A percentile compares a stretch with the other conserved stretches of the same genome.
These are phyloP conservation scores for Euphorbia tirucalli DNA, from an alignment of 345 rosid genomes.

Conservation along the genomic window DNA sequence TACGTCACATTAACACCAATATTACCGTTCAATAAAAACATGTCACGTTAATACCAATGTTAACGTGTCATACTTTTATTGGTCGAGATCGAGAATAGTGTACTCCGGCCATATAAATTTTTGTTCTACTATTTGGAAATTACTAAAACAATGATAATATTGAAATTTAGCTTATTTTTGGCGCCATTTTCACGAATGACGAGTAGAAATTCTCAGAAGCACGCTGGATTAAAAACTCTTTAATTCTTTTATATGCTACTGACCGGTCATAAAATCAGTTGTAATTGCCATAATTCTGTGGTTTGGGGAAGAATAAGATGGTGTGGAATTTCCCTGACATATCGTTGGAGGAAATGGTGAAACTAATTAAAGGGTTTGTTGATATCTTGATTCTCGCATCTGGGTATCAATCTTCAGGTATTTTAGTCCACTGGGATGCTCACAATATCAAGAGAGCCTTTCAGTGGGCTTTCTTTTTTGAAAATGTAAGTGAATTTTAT, in stretches of 20 bases:
- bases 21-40: no score
- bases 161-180: neutral
- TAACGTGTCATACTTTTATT: no score
- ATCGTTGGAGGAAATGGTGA: conserved; percentile 51
- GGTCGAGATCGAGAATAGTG: no score
- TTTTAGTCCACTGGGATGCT: conserved; percentile 63
- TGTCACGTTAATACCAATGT: no score
- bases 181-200: conserved; percentile 3
- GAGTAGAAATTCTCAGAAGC: no score
- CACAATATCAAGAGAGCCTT: conserved; percentile 55
- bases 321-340: conserved; percentile 68
- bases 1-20: no score
- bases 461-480: conserved; percentile 76
- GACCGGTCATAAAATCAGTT: neutral
- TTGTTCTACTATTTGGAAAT: no score
- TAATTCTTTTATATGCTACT: neutral
- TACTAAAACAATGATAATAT: no score
- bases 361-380: conserved; percentile 66
- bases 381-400: conserved; percentile 72
- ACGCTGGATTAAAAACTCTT: neutral
- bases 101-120: no score
- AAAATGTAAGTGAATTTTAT: conserved; percentile 42
- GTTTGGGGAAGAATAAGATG: conserved; percentile 33
- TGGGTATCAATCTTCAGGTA: conserved; percentile 79
- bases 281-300: neutral